Evolutionary conservation across 2,329 filamentous ascomycete genomes (phyloP).

Genomic region (Penicillium glabrum): DNA sequence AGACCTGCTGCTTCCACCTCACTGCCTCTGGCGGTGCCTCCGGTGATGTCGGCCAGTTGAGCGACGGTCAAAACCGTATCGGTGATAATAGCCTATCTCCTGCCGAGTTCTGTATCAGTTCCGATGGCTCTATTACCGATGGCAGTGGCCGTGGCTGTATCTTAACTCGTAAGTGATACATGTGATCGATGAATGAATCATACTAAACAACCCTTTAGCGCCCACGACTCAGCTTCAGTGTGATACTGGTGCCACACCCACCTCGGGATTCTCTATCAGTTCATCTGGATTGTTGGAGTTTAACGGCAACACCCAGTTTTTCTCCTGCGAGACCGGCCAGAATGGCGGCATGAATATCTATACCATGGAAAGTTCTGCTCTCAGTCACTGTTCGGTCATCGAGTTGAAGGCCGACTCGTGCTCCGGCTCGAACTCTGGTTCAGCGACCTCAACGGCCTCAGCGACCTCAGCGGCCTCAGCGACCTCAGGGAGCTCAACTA

Average conservation of each 20-base stretch:
- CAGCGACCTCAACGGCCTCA: conserved; percentile 12
- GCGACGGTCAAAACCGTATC: conserved; percentile 62
- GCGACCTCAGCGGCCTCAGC: too few relatives aligned
- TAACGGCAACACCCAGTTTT: conserved; percentile 55
- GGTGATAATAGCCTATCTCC: conserved; percentile 48
- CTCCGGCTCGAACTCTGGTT: conserved; percentile 21
- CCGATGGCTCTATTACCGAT: conserved; percentile 58
- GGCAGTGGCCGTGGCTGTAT: conserved; percentile 60
- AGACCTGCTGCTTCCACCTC: conserved; percentile 55
- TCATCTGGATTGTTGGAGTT: conserved; percentile 55
- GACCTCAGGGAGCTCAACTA: background rate
- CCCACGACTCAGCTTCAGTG: conserved; percentile 63
- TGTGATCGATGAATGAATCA: background rate
- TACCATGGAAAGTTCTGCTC: conserved; percentile 24
- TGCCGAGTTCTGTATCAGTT: conserved; percentile 57
- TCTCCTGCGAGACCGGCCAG: conserved; percentile 57
- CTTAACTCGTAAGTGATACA: conserved; percentile 54
- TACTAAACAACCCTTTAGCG: conserved; percentile 35
- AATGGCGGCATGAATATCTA: conserved; percentile 44
- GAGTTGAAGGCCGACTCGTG: conserved; percentile 38
- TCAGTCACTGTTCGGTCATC: conserved; percentile 36
- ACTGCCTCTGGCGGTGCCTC: conserved; percentile 49
- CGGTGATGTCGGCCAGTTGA: conserved; percentile 56
- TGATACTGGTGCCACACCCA: conserved; percentile 53
- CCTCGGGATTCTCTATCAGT: conserved; percentile 57